phyloP scores from a whole-genome alignment of 2,329 filamentous ascomycete species.

The Aspergillus fischeri region DNA sequence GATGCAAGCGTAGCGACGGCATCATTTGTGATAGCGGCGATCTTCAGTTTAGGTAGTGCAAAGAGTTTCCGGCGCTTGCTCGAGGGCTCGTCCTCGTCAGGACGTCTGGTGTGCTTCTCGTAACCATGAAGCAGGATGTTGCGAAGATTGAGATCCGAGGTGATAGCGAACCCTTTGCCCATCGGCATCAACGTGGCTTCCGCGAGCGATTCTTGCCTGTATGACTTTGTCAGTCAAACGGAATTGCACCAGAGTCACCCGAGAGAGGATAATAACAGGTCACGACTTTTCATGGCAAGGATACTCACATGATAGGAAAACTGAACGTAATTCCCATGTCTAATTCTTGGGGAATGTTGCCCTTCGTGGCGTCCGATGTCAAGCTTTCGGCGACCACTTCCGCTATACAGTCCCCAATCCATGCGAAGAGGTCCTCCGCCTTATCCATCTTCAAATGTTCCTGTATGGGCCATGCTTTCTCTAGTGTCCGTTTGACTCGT shows the following conservation, averaged over 20 bases:
- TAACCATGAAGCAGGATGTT: constrained; percentile 53
- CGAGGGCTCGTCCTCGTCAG: constrained; percentile 38
- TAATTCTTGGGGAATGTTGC: constrained; percentile 40
- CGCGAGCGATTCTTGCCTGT: constrained; percentile 49
- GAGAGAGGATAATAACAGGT: not conserved
- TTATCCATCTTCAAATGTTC: constrained; percentile 61
- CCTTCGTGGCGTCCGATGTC: constrained; percentile 36
- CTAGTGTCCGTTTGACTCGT: constrained; percentile 43
- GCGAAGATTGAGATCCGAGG: constrained; percentile 51
- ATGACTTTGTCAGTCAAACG: constrained; percentile 11
- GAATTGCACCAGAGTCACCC: not conserved
- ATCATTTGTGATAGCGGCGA: constrained; percentile 77
- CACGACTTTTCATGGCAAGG: not conserved
- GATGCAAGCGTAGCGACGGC: constrained; percentile 75
- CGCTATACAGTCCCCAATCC: constrained; percentile 75
- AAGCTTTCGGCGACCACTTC: constrained; percentile 60
- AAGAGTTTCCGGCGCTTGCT: constrained; percentile 44
- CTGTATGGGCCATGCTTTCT: constrained; percentile 51
- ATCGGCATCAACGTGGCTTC: constrained; percentile 55
- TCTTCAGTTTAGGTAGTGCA: constrained; percentile 61
- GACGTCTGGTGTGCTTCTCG: constrained; percentile 46
- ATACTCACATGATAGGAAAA: constrained; percentile 47
- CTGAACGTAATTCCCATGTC: constrained; percentile 49
- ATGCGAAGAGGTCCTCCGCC: constrained; percentile 70
- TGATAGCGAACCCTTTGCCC: constrained; percentile 57